Evolutionary conservation across 176 grass and related monocot species (phyloP).

Genomic region (Lolium perenne): DNA sequence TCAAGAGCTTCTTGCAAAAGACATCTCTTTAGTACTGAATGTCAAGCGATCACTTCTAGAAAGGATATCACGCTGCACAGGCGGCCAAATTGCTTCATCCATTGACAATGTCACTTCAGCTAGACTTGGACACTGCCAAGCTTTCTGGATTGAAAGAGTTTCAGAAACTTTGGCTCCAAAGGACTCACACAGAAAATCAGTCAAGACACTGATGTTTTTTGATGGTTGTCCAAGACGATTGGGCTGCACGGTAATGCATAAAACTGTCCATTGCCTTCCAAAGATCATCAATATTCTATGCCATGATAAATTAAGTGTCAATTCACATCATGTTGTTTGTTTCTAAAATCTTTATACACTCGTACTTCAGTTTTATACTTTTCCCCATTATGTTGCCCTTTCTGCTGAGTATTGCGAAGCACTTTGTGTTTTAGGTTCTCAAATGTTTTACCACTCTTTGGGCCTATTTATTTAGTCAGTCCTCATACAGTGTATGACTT

Average conservation of each 20-base stretch:
- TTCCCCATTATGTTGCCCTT: slow-evolving; percentile 3
- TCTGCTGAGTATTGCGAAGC: neutral
- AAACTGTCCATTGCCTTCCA: slow-evolving; percentile 18
- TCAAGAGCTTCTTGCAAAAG: slow-evolving; percentile 84
- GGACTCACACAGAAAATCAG: slow-evolving; percentile 63
- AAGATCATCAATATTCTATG: slow-evolving; percentile 21
- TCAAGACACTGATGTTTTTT: slow-evolving; percentile 98
- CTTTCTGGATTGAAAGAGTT: slow-evolving; percentile 84
- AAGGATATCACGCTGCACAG: slow-evolving; percentile 87
- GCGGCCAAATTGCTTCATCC: slow-evolving; percentile 79
- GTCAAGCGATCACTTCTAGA: slow-evolving; percentile 91
- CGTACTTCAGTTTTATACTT: neutral
- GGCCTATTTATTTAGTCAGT: neutral
- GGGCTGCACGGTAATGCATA: slow-evolving; percentile 90
- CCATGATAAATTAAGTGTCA: slow-evolving; percentile 13
- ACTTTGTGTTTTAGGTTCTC: slow-evolving; percentile 10
- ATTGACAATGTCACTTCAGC: slow-evolving; percentile 63
- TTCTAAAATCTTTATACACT: slow-evolving; percentile 22
- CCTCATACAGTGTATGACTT: slow-evolving; percentile 20
- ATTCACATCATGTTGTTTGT: slow-evolving; percentile 18
- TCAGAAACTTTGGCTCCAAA: slow-evolving; percentile 56
- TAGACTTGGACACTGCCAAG: slow-evolving; percentile 76
- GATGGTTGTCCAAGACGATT: slow-evolving; percentile 93
- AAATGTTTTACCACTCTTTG: slow-evolving; percentile 22
- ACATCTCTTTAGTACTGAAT: slow-evolving; percentile 95